Evolutionary conservation across 345 rosid genomes (phyloP).

Genomic region (Balakata baccata): DNA sequence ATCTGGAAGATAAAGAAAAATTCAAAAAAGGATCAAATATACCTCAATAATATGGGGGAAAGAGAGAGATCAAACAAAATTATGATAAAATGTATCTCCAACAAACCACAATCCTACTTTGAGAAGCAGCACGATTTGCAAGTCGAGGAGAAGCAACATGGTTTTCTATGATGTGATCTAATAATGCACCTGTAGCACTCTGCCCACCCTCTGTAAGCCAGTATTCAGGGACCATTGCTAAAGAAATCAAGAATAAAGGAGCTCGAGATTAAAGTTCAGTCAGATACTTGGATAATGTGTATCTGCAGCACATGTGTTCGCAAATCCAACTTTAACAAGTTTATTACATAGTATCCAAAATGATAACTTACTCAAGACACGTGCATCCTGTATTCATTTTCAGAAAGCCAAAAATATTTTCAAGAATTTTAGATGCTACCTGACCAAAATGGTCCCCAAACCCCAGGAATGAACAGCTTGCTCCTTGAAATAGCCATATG

Average conservation of each 20-base stretch:
- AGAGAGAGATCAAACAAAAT: background rate
- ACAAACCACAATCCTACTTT: slow-evolving; percentile 40
- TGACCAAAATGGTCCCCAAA: slow-evolving; percentile 99
- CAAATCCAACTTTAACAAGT: too few relatives aligned
- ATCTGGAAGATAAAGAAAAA: slow-evolving; percentile 43
- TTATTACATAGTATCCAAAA: background rate
- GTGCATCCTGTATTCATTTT: background rate
- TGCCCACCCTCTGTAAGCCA: slow-evolving; percentile 99
- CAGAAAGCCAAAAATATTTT: background rate
- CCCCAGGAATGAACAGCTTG: slow-evolving; percentile 91
- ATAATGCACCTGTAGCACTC: slow-evolving; percentile 95
- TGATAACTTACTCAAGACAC: background rate
- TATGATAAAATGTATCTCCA: background rate
- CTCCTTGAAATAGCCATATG: slow-evolving; percentile 87
- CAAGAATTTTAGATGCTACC: slow-evolving; percentile 39
- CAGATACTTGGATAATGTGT: background rate
- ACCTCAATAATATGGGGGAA: background rate
- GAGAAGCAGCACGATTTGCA: slow-evolving; percentile 90
- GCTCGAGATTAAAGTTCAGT: background rate
- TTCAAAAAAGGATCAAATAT: background rate
- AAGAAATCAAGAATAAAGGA: slow-evolving; percentile 16
- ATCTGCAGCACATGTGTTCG: background rate
- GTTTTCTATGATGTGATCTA: slow-evolving; percentile 78
- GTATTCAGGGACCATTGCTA: slow-evolving; percentile 87
- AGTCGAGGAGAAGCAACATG: slow-evolving; percentile 85